Percentiles rank a stretch among this genome's conserved stretches.
phyloP scores from a whole-genome alignment of 2,329 filamentous ascomycete species.

The Colletotrichum tabaci region DNA sequence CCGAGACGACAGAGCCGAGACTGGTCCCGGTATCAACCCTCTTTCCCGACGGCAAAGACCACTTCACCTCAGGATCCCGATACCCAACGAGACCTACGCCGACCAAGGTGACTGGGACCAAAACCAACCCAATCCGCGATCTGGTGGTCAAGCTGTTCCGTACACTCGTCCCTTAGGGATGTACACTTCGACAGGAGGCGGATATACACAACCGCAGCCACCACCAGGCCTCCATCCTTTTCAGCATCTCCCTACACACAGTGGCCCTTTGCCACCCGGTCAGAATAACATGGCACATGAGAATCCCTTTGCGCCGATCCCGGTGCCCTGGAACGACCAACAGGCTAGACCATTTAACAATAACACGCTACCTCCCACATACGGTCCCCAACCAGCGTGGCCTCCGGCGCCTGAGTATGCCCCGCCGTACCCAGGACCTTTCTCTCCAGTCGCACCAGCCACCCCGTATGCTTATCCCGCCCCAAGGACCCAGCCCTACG shows the following conservation, averaged over 20 bases:
- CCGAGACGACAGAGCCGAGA: neutral
- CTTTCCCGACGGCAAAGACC: neutral
- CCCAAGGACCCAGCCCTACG: neutral
- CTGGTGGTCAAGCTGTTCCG: neutral
- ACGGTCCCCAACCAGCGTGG: neutral
- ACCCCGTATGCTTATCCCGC: neutral
- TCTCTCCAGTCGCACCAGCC: neutral
- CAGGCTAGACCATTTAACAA: neutral
- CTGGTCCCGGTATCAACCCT: neutral
- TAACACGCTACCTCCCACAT: neutral
- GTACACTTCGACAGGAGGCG: neutral
- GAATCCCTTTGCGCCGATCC: neutral
- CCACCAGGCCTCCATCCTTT: neutral
- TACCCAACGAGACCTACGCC: neutral
- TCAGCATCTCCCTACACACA: neutral
- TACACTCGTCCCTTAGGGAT: neutral
- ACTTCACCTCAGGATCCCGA: neutral
- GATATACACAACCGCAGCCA: neutral
- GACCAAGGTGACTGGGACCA: neutral
- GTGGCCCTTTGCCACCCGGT: neutral
- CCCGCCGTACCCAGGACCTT: neutral
- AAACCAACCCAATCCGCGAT: neutral
- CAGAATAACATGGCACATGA: neutral
- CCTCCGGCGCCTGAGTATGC: neutral
- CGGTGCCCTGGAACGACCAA: neutral